Conservation (phyloP, 2,329 filamentous ascomycete species). For the Dactylellina drechsleri region DNA sequence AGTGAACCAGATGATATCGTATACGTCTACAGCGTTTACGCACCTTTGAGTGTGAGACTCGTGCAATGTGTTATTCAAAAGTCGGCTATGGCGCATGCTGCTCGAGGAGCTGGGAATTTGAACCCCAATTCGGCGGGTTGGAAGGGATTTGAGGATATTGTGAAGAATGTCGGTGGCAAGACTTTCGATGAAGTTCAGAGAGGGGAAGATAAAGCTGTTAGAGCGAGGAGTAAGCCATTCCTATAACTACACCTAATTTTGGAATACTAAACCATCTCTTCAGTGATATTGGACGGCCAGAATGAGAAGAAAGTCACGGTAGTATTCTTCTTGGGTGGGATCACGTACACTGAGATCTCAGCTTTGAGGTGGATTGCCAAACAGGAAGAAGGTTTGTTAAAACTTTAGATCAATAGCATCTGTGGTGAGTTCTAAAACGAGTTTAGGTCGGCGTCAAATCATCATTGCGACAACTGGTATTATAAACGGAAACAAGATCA, state of each 20-base stretch:
- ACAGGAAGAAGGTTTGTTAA: constrained; percentile 71
- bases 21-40: constrained; percentile 98
- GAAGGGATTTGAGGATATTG: constrained; percentile 90
- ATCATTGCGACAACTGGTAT: constrained; percentile 93
- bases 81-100: constrained; percentile 77
- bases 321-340: constrained; percentile 96
- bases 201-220: constrained; percentile 90
- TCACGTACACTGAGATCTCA: constrained; percentile 95
- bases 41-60: constrained; percentile 87
- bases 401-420: not conserved
- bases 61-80: constrained; percentile 95
- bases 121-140: constrained; percentile 70
- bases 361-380: constrained; percentile 88
- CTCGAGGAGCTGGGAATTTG: constrained; percentile 69
- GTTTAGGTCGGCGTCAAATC: constrained; percentile 75
- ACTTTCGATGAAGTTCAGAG: constrained; percentile 94
- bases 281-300: constrained; percentile 74
- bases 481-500: constrained; percentile 86
- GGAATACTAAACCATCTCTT: constrained; percentile 1
- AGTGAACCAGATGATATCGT: constrained; percentile 92
- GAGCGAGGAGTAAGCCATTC: constrained; percentile 69
- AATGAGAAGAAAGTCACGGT: constrained; percentile 84
- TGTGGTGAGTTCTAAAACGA: constrained; percentile 1
- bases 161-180: constrained; percentile 85
- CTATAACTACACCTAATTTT: not conserved